A percentile compares a stretch with the other conserved stretches of the same genome.
phyloP scores from a whole-genome alignment of 805 yeast species.

The Starmerella apicola region DNA sequence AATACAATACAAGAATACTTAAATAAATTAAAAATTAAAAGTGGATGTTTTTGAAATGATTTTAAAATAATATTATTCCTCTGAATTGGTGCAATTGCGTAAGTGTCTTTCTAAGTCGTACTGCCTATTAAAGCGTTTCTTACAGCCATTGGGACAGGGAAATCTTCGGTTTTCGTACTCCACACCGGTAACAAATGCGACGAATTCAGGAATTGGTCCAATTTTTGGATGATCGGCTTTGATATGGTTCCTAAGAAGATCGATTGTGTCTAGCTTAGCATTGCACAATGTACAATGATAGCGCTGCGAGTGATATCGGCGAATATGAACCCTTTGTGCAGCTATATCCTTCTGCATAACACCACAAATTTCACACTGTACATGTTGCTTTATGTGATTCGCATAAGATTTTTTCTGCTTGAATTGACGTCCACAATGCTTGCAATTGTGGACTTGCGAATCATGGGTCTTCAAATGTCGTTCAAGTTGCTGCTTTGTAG shows the following conservation, averaged over 20 bases:
- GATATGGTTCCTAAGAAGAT: constrained; percentile 4
- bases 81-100: constrained; percentile 1
- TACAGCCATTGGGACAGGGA: constrained; percentile 27
- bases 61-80: too few relatives aligned
- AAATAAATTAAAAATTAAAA: too few relatives aligned
- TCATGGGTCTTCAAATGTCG: constrained; percentile 78
- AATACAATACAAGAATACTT: too few relatives aligned
- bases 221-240: not conserved
- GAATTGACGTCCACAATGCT: constrained; percentile 54
- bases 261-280: constrained; percentile 14
- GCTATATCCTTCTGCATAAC: constrained; percentile 53
- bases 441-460: constrained; percentile 46
- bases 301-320: constrained; percentile 43
- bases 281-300: constrained; percentile 24
- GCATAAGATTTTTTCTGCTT: constrained; percentile 63
- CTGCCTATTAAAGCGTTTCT: constrained; percentile 26
- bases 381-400: constrained; percentile 46
- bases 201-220: constrained; percentile 14
- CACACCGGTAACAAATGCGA: constrained; percentile 29
- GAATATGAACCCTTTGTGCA: constrained; percentile 52
- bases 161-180: constrained; percentile 26
- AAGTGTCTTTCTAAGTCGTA: constrained; percentile 32
- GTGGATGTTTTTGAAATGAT: not conserved
- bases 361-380: constrained; percentile 37
- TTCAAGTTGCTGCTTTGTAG: constrained; percentile 63